Evolutionary conservation across 805 yeast species (phyloP).

Genomic region (Hermanozyma aechmeae): DNA sequence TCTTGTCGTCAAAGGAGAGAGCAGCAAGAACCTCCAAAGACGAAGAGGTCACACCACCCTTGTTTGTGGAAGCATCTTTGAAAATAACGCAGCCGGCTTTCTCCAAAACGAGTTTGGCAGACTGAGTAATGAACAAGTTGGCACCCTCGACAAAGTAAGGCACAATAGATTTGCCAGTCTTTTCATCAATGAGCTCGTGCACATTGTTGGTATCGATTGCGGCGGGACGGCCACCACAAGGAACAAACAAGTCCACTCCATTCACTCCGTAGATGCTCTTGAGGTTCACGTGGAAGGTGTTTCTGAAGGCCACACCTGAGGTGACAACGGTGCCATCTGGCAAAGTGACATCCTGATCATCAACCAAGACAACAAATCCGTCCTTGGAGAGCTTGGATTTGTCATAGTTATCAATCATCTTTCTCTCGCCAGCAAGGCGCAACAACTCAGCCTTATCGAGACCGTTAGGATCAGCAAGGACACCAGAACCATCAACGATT

Average conservation of each 20-base stretch:
- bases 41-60: conserved; percentile 98
- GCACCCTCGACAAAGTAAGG: conserved; percentile 97
- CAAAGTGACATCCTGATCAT: conserved; percentile 67
- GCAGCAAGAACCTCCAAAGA: conserved; percentile 94
- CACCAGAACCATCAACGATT: conserved; percentile 94
- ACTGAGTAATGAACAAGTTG: conserved; percentile 87
- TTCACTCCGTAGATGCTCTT: conserved; percentile 51
- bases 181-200: conserved; percentile 55
- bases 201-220: conserved; percentile 87
- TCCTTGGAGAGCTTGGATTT: conserved; percentile 51
- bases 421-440: conserved; percentile 69
- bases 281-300: conserved; percentile 73
- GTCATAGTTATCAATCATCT: conserved; percentile 66
- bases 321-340: conserved; percentile 72
- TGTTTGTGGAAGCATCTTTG: conserved; percentile 95
- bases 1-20: conserved; percentile 77
- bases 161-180: conserved; percentile 66
- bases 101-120: conserved; percentile 82
- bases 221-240: conserved; percentile 98
- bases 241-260: conserved; percentile 78
- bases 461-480: conserved; percentile 85
- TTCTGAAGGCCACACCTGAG: conserved; percentile 85
- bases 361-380: conserved; percentile 81
- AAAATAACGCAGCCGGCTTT: conserved; percentile 78
- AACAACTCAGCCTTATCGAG: conserved; percentile 70